Conservation (phyloP, 345 rosid species). For the Eucalyptus camaldulensis region DNA sequence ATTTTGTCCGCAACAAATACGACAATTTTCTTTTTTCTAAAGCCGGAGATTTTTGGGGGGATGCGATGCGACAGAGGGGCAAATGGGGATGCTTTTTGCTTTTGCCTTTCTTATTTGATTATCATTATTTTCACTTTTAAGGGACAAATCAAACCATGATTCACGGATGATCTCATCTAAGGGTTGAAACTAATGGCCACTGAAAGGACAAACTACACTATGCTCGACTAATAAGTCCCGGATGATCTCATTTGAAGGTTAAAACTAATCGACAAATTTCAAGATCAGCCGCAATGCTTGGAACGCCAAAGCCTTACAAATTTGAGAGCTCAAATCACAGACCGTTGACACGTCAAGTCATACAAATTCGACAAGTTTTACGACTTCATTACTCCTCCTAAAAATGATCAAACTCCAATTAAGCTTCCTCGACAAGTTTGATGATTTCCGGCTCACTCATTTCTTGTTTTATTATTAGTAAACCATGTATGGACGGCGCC, state of each 20-base stretch:
- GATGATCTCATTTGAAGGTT: not conserved
- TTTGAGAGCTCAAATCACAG: not conserved
- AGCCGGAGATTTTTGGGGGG: not conserved
- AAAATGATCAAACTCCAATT: no score
- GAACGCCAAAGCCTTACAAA: not conserved
- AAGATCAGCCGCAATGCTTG: not conserved
- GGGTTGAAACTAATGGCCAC: not conserved
- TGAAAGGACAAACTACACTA: no score
- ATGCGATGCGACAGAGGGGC: not conserved
- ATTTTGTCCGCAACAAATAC: not conserved
- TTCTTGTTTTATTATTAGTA: not conserved
- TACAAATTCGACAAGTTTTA: no score
- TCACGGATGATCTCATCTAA: not conserved
- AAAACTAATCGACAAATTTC: not conserved
- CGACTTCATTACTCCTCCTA: no score
- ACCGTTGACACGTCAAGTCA: accelerated
- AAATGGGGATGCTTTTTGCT: not conserved
- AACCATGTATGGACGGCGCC: not conserved
- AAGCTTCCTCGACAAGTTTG: not conserved
- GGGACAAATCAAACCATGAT: not conserved
- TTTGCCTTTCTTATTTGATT: no score
- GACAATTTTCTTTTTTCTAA: not conserved
- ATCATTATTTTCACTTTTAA: not conserved
- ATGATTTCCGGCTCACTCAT: accelerated
- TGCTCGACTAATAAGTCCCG: no score